A percentile compares a stretch with the other conserved stretches of the same genome.
Evolutionary conservation across 2,329 filamentous ascomycete species (phyloP).

Genomic region (Emmonsiellopsis sp.): DNA sequence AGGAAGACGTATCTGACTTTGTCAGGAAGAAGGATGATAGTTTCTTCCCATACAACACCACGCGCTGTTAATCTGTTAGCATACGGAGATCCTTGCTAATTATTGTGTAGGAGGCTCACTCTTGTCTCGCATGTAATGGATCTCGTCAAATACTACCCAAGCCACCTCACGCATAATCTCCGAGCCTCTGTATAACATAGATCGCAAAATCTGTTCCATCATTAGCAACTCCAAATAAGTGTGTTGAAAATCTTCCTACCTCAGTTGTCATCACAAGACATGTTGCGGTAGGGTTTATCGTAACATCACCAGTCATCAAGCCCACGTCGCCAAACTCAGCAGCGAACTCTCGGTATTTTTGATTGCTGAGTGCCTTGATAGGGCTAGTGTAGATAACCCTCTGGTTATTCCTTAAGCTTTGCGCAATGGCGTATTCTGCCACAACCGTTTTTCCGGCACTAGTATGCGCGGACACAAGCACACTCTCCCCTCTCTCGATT

Average conservation of each 20-base stretch:
- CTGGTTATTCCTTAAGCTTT: conserved; percentile 94
- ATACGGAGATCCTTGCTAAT: neutral
- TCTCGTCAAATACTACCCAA: conserved; percentile 98
- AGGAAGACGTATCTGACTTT: conserved; percentile 98
- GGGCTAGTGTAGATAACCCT: conserved; percentile 98
- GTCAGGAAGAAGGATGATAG: conserved; percentile 93
- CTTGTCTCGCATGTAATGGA: conserved; percentile 97
- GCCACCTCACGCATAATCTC: conserved; percentile 99
- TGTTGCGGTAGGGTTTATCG: conserved; percentile 95
- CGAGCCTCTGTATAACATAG: conserved; percentile 94
- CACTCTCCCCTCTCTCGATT: conserved; percentile 92
- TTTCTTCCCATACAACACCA: conserved; percentile 99
- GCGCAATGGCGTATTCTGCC: conserved; percentile 94
- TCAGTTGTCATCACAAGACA: conserved; percentile 99
- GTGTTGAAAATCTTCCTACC: conserved; percentile 19
- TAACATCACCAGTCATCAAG: conserved; percentile 97
- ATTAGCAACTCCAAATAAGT: neutral
- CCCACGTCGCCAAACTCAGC: conserved; percentile 95
- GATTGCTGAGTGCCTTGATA: conserved; percentile 97
- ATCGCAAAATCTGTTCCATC: conserved; percentile 68
- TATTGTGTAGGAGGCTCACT: conserved; percentile 22
- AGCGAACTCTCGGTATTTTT: conserved; percentile 95
- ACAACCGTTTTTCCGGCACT: conserved; percentile 97
- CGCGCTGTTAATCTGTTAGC: conserved; percentile 40
- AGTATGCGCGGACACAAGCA: conserved; percentile 92